A percentile compares a stretch with the other conserved stretches of the same genome.
phyloP scores from a whole-genome alignment of 2,329 filamentous ascomycete species.

The Penicillium italicum region DNA sequence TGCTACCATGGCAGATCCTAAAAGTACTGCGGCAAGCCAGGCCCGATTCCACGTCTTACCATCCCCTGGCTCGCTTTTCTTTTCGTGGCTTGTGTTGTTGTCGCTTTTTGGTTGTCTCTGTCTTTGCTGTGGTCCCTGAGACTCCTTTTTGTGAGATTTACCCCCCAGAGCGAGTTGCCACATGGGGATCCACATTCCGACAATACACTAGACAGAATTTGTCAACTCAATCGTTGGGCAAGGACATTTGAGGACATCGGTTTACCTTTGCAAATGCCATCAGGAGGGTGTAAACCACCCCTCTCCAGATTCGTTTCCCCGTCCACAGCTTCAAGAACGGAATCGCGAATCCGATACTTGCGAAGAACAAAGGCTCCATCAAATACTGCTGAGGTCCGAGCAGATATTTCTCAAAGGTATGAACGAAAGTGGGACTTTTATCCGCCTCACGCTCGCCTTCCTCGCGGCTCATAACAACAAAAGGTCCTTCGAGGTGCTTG shows the following conservation, averaged over 20 bases:
- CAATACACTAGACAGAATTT: conserved; percentile 20
- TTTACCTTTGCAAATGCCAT: conserved; percentile 32
- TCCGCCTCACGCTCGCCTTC: conserved; percentile 32
- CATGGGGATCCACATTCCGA: conserved; percentile 28
- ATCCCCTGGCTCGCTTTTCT: neutral
- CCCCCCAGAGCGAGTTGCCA: conserved; percentile 14
- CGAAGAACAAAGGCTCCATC: conserved; percentile 34
- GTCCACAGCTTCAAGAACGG: conserved; percentile 34
- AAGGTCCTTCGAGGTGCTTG: conserved; percentile 36
- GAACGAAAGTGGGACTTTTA: conserved; percentile 39
- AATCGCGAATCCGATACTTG: conserved; percentile 33
- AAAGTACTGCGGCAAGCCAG: conserved; percentile 24
- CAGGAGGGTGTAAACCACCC: conserved; percentile 28
- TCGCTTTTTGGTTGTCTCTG: neutral
- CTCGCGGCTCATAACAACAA: conserved; percentile 34
- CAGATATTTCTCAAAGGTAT: conserved; percentile 41
- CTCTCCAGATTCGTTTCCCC: conserved; percentile 32
- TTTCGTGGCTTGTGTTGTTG: neutral
- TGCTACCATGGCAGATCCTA: conserved; percentile 35
- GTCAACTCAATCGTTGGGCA: neutral
- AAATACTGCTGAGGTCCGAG: conserved; percentile 33
- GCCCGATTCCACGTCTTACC: conserved; percentile 6
- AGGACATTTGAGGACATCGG: fast-evolving
- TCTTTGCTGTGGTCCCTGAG: neutral
- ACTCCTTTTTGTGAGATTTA: neutral